These are phyloP conservation scores for Coleophoma crateriformis DNA, from an alignment of 2,329 filamentous ascomycete genomes.

Conservation along the genomic window DNA sequence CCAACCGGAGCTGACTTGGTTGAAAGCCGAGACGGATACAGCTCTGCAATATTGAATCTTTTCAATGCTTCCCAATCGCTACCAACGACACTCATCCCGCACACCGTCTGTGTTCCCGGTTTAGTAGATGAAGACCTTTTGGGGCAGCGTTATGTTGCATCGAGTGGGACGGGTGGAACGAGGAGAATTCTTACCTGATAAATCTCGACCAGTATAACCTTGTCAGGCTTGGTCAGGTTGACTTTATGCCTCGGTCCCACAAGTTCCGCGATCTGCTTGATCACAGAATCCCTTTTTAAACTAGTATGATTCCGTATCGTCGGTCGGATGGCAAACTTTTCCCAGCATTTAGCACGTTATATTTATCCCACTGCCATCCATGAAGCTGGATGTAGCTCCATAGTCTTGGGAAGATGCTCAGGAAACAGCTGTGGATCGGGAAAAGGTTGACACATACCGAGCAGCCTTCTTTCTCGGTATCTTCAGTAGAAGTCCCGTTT, in stretches of 20 bases:
- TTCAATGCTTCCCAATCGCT: constrained; percentile 67
- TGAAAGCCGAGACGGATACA: constrained; percentile 42
- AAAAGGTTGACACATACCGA: constrained; percentile 15
- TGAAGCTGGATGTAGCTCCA: not conserved
- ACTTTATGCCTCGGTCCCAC: constrained; percentile 68
- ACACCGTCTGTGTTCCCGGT: constrained; percentile 51
- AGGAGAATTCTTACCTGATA: constrained; percentile 56
- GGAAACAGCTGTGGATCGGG: not conserved
- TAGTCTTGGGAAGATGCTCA: not conserved
- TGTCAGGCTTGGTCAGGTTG: constrained; percentile 70
- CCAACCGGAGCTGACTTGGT: constrained; percentile 8
- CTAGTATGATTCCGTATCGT: constrained; percentile 68
- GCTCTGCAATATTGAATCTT: constrained; percentile 71
- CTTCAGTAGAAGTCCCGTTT: constrained; percentile 13
- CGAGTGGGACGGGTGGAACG: not conserved
- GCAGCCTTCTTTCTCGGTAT: constrained; percentile 10
- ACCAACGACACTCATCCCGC: constrained; percentile 73
- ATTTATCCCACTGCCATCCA: not conserved
- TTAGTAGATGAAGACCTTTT: constrained; percentile 9
- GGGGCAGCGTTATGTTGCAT: constrained; percentile 12
- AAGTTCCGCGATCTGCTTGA: constrained; percentile 55
- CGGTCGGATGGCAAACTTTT: constrained; percentile 78
- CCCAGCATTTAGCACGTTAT: too few relatives aligned
- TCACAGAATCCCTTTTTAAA: constrained; percentile 63
- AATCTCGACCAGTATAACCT: constrained; percentile 74